Evolutionary conservation across 2,329 filamentous ascomycete genomes (phyloP), one percentile per base, ranked within the genome.

Genomic region (Trichoderma citrinoviride): DNA sequence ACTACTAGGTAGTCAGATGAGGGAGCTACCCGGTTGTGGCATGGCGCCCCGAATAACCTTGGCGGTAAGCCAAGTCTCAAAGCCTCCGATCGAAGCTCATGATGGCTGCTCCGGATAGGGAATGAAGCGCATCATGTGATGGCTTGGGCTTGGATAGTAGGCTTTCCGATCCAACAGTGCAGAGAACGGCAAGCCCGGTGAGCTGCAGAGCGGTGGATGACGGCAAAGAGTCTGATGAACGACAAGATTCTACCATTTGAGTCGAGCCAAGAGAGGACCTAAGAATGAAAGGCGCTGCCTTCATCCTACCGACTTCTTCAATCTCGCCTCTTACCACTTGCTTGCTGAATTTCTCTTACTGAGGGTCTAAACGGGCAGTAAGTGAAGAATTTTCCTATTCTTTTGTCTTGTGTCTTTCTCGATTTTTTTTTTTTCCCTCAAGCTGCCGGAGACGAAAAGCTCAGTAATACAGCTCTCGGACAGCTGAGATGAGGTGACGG

Each of bases 11-110:
- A 37, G 14, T 37, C 12, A 37, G 17, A 46, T 25, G 25, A 7
- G 17, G 14, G 54, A 19, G 40, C 58, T 53, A 23, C 47, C 60
- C 60, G n/a, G 40, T 54, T 62, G 49, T 54, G 49, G 60, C 60
- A 62, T 54, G 60, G 60, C 60, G 60, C 40, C 60, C 60, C 46
- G 54, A 54, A 33, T 25, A 54, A 54, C 49, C 60, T 54, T 62
- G 19, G 47, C 25, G 60, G 49, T 40, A 37, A 62, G 60, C 49
- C 60, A 44, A 62, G 46, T 37, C 37, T 44, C 49, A 19, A 37
- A 19, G 49, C 53, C 19, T 17, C 46, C 40, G 33, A 37, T 10
- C 33, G 33, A 54, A 62, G 25, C 37, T 62, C 60, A 27, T 46
- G 60, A 54, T 62, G 37, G 60, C 49, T 46, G 53, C 40, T 29